Conservation (phyloP, 768 basidiomycete genomes). For the Floccularia luteovirens region DNA sequence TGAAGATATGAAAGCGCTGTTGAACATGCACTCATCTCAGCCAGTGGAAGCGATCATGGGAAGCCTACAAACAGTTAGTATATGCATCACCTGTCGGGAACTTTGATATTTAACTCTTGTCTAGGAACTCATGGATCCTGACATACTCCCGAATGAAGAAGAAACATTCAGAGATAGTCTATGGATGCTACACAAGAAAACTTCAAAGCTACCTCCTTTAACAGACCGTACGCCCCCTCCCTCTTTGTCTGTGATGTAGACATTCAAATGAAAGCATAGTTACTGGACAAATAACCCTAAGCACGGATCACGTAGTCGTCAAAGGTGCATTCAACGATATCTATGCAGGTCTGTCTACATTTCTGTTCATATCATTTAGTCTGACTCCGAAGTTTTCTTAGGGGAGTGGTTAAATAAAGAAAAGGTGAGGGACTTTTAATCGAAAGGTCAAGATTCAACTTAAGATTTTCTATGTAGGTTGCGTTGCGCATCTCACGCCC, state of each 20-base stretch:
- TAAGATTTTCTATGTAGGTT: conserved; percentile 17
- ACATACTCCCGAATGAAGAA: conserved; percentile 19
- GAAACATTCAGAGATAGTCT: conserved; percentile 27
- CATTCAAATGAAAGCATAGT: conserved; percentile 16
- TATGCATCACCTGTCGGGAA: neutral
- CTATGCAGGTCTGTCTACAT: conserved; percentile 19
- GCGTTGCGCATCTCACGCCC: conserved; percentile 28
- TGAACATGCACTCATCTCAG: conserved; percentile 19
- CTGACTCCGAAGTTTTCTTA: conserved; percentile 7
- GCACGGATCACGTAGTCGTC: conserved; percentile 19
- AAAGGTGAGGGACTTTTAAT: conserved; percentile 10
- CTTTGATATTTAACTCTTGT: neutral
- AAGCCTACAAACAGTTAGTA: conserved; percentile 29
- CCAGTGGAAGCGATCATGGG: conserved; percentile 33
- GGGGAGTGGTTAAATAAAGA: conserved; percentile 35
- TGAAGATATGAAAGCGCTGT: conserved; percentile 25
- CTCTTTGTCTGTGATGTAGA: neutral
- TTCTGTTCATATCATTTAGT: neutral
- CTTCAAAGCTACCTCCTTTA: conserved; percentile 31
- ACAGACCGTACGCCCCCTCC: conserved; percentile 24
- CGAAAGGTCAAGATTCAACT: neutral
- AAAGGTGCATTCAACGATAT: conserved; percentile 32
- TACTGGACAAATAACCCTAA: conserved; percentile 29
- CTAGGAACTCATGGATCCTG: conserved; percentile 27
- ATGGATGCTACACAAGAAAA: conserved; percentile 28